A percentile compares a stretch with the other conserved stretches of the same genome.
Evolutionary conservation across 2,329 filamentous ascomycete genomes (phyloP).

Genomic region (Diplocarpon mali): DNA sequence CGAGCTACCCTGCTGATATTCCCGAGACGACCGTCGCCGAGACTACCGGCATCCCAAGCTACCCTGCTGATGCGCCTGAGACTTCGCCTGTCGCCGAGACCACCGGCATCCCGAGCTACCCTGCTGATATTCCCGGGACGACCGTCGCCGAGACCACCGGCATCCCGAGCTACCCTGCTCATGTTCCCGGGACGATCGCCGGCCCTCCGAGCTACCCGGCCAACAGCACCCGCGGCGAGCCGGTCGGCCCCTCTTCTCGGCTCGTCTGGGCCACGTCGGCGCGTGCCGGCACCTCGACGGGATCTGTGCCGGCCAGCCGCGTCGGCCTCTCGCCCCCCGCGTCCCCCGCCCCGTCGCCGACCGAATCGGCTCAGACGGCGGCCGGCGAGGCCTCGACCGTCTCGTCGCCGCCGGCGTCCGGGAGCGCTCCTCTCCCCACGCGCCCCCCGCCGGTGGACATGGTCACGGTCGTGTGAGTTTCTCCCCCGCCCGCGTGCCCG

Average conservation of each 20-base stretch:
- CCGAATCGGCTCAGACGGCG: neutral
- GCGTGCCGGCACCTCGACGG: no score
- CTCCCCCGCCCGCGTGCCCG: no score
- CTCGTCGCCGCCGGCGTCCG: neutral
- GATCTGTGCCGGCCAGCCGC: conserved; percentile 1
- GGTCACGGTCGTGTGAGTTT: conserved; percentile 11
- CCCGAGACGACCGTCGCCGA: no score
- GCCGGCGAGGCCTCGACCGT: neutral
- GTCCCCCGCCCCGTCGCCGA: conserved; percentile 9
- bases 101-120: no score
- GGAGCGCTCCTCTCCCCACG: neutral
- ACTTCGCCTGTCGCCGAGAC: neutral
- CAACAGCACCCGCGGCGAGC: no score
- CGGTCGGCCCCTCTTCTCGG: conserved; percentile 9
- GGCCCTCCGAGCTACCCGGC: no score
- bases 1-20: no score
- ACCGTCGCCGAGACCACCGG: no score
- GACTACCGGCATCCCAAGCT: conserved; percentile 8
- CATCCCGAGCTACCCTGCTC: conserved; percentile 9
- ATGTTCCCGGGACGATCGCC: neutral
- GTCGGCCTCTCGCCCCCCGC: neutral
- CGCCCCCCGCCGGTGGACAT: conserved; percentile 15
- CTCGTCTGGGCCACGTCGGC: conserved; percentile 39
- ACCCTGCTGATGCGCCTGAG: neutral
- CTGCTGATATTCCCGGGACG: no score